Conservation (phyloP, 768 basidiomycete genomes). For the Naematelia encephala region DNA sequence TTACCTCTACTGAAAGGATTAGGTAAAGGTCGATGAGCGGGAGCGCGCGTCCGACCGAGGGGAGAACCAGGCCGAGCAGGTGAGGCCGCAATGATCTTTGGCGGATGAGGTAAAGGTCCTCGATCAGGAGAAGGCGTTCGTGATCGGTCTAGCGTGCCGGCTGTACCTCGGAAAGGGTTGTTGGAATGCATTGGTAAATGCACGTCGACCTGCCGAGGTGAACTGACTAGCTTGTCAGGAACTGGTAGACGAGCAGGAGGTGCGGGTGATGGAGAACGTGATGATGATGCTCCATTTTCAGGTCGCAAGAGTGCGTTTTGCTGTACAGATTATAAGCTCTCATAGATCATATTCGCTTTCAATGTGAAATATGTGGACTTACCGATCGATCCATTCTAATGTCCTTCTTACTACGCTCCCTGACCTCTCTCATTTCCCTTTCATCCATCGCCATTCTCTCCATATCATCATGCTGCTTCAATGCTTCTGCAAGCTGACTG, state of each 20-base stretch:
- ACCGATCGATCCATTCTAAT: constrained; percentile 66
- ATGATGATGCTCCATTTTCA: constrained; percentile 34
- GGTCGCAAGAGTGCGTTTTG: constrained; percentile 1
- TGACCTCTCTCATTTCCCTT: constrained; percentile 58
- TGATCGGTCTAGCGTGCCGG: constrained; percentile 52
- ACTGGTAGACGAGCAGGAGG: constrained; percentile 31
- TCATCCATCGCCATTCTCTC: constrained; percentile 62
- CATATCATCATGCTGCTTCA: constrained; percentile 74
- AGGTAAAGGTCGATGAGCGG: constrained; percentile 34
- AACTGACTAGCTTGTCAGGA: constrained; percentile 50
- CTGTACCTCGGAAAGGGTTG: constrained; percentile 8
- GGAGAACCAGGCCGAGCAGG: constrained; percentile 23
- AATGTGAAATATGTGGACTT: too few relatives aligned
- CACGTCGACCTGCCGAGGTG: constrained; percentile 29
- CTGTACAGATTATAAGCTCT: not conserved
- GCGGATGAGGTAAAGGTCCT: constrained; percentile 22
- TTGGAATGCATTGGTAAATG: constrained; percentile 13
- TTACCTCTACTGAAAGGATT: constrained; percentile 28
- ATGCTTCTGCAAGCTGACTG: constrained; percentile 64
- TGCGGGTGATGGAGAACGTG: constrained; percentile 46
- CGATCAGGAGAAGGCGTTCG: constrained; percentile 69
- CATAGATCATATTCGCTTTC: too few relatives aligned
- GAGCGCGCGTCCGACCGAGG: constrained; percentile 11
- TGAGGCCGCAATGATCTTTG: constrained; percentile 17
- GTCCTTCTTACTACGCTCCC: constrained; percentile 70